A percentile compares a stretch with the other conserved stretches of the same genome.
Conservation (phyloP, 768 basidiomycete species). For the Leccinum olivaceopallidum region DNA sequence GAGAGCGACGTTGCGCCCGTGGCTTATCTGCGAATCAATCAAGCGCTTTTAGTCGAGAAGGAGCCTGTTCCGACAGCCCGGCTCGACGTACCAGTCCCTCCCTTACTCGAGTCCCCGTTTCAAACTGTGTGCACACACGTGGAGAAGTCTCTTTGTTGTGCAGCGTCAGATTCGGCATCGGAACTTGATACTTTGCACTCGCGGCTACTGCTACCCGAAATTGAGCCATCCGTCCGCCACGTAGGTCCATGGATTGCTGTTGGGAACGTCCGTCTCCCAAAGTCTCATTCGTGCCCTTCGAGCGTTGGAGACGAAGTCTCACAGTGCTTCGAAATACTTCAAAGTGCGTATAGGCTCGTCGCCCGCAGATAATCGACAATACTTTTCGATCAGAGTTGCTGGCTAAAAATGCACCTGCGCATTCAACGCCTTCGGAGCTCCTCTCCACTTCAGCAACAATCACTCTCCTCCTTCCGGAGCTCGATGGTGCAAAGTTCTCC, state of each 20-base stretch:
- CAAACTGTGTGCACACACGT: conserved; percentile 9
- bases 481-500: conserved; percentile 64
- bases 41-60: conserved; percentile 65
- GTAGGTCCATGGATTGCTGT: conserved; percentile 71
- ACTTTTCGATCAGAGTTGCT: conserved; percentile 49
- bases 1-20: conserved; percentile 87
- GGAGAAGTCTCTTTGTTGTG: conserved; percentile 12
- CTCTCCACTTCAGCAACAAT: conserved; percentile 52
- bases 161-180: background rate
- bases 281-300: conserved; percentile 43
- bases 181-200: background rate
- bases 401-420: conserved; percentile 39
- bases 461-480: conserved; percentile 80
- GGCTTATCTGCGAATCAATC: conserved; percentile 82
- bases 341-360: conserved; percentile 44
- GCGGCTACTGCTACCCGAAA: background rate
- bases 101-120: conserved; percentile 44
- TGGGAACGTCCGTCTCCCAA: conserved; percentile 47
- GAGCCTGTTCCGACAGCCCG: background rate
- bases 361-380: background rate
- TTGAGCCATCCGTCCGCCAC: conserved; percentile 23
- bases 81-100: conserved; percentile 42
- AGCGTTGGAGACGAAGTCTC: conserved; percentile 72
- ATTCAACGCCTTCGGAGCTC: conserved; percentile 26
- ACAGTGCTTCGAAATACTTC: conserved; percentile 62